A percentile compares a stretch with the other conserved stretches of the same genome.
Conservation (phyloP, 2,329 filamentous ascomycete genomes). For the Knufia petricola region DNA sequence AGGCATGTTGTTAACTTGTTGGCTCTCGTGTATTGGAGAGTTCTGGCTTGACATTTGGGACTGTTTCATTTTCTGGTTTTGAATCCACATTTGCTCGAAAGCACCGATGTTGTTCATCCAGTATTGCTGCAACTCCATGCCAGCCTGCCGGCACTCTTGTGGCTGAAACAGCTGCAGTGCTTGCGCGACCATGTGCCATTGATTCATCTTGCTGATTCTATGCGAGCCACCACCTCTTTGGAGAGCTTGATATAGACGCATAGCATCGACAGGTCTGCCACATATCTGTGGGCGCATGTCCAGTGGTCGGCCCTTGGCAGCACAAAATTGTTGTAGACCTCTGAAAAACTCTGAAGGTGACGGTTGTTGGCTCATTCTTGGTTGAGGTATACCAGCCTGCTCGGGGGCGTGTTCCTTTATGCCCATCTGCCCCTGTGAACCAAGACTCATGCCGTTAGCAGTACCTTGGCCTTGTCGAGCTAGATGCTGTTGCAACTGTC, state of each 20-base stretch:
- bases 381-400: conserved; percentile 15
- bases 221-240: conserved; percentile 70
- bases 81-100: conserved; percentile 55
- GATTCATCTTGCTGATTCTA: conserved; percentile 57
- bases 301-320: conserved; percentile 59
- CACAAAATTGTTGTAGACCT: conserved; percentile 68
- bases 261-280: conserved; percentile 63
- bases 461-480: conserved; percentile 22
- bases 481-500: conserved; percentile 61
- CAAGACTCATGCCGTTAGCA: conserved; percentile 34
- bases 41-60: conserved; percentile 34
- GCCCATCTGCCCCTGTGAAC: conserved; percentile 25
- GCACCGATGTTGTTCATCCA: conserved; percentile 65
- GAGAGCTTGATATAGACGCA: conserved; percentile 68
- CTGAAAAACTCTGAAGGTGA: conserved; percentile 63
- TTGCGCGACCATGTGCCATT: conserved; percentile 65
- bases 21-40: conserved; percentile 28
- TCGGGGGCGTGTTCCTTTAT: neutral
- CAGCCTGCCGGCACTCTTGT: conserved; percentile 55
- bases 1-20: conserved; percentile 23
- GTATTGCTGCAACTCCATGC: conserved; percentile 57
- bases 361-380: conserved; percentile 24
- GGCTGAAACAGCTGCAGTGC: conserved; percentile 48
- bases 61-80: conserved; percentile 36
- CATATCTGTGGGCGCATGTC: conserved; percentile 65